Base-by-base conservation (phyloP, 2,329 filamentous ascomycete species). In the Aspergillus pseudonomiae region DNA sequence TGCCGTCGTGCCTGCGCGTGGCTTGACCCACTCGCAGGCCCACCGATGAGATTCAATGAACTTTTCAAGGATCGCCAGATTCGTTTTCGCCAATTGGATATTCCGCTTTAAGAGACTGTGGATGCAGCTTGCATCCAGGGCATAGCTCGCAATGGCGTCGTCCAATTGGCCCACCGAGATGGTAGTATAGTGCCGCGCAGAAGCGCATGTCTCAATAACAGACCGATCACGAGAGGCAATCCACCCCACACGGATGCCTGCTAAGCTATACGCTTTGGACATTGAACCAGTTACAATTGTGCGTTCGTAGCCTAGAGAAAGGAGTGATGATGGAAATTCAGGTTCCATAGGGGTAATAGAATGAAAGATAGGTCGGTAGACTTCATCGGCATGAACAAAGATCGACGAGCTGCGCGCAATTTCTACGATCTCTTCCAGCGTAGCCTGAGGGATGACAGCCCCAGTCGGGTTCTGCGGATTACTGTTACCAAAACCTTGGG, bases 391-490 rank as follows among this genome's bases (percentile, higher is more conserved):
- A 63, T 94, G 81, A 61, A 96, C 80, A 60, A 85, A 86, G 63
- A 95, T 88, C 61, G 84, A 80, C 48, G 85, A 83, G 41, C 84
- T 78, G 53, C 82, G 80, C 3, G 91, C 91, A 57, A 93, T 78
- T 6, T 85, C 81, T 46, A 91, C 80, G 65, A 94, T 84, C 1
- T 82, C 71, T 55, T 86, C 76, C 1, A 95, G 80, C 10, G 86
- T 81, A 1, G 82, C 73, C 39, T 83, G 86, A 1, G 88, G 86
- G 21, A 92, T 88, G 2, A 89, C 83, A 9, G 88, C 86, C 11
- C 93, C 92, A 0, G 90, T 94, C 0, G 93, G 92, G 71, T 96
- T 95, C 76, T 94, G 92, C 1, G 92, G 90, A 69, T 93, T 94
- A 77, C 73, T 75, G 57, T 30, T 94, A 96, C 32, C 19, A n/a